A percentile compares a stretch with the other conserved stretches of the same genome.
phyloP scores from a whole-genome alignment of 2,329 filamentous ascomycete genomes.

The Aspergillus luchuensis region DNA sequence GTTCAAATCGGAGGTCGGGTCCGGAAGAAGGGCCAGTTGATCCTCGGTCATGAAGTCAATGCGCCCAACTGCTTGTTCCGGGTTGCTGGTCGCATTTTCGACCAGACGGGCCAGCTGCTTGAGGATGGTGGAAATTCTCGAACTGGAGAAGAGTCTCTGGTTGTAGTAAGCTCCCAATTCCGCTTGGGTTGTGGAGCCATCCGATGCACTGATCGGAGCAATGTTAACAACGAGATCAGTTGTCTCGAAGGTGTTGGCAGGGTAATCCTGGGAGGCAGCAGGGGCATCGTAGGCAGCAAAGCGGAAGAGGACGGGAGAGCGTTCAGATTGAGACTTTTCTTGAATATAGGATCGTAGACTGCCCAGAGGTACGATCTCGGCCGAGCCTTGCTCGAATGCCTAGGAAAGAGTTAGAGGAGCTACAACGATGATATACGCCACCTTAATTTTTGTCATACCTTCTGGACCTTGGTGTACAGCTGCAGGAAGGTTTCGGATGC shows the following conservation, averaged over 20 bases:
- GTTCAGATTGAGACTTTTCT: constrained; percentile 42
- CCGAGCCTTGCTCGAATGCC: constrained; percentile 44
- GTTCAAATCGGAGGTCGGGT: constrained; percentile 47
- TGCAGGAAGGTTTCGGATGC: constrained; percentile 44
- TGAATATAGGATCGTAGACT: constrained; percentile 46
- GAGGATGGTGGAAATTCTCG: constrained; percentile 47
- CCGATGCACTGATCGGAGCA: constrained; percentile 27
- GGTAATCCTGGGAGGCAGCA: constrained; percentile 43
- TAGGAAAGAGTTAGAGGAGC: constrained; percentile 20
- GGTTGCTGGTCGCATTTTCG: constrained; percentile 42
- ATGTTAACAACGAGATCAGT: constrained; percentile 47
- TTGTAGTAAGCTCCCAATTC: constrained; percentile 48
- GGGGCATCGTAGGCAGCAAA: constrained; percentile 52
- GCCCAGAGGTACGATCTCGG: constrained; percentile 46
- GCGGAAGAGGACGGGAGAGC: constrained; percentile 47
- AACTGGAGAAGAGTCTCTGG: constrained; percentile 50
- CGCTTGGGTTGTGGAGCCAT: constrained; percentile 25
- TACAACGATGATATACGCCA: too few relatives aligned
- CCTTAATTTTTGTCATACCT: constrained; percentile 29
- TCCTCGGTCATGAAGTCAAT: constrained; percentile 47
- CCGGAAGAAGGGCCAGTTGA: constrained; percentile 39
- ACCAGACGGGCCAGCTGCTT: constrained; percentile 47
- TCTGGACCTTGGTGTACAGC: constrained; percentile 44
- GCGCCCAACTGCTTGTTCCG: constrained; percentile 44
- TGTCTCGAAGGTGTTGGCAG: constrained; percentile 47